Evolutionary conservation across 2,329 filamentous ascomycete genomes (phyloP).

Genomic region (Aspergillus carbonarius): DNA sequence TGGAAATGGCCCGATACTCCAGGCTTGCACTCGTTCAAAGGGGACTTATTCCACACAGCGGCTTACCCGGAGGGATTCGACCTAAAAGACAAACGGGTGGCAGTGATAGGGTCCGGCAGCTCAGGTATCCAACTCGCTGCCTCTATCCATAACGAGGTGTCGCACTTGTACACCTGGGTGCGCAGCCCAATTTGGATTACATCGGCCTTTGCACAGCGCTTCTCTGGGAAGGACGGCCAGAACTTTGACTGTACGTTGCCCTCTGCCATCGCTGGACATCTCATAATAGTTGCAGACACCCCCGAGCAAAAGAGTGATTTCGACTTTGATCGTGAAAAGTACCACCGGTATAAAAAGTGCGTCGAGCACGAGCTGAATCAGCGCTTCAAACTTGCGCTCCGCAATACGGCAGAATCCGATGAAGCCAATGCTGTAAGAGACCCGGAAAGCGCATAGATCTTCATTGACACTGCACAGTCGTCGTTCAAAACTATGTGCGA

Average conservation of each 20-base stretch:
- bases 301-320: constrained; percentile 8
- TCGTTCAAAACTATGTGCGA: constrained; percentile 4
- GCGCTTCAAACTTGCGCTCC: constrained; percentile 3
- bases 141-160: constrained; percentile 17
- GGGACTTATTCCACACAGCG: constrained; percentile 45
- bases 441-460: neutral
- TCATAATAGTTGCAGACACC: neutral
- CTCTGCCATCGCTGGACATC: neutral
- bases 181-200: constrained; percentile 7
- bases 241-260: constrained; percentile 5
- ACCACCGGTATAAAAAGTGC: constrained; percentile 11
- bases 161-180: constrained; percentile 34
- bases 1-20: constrained; percentile 48
- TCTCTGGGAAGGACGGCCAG: neutral
- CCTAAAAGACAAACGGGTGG: constrained; percentile 34
- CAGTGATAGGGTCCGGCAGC: constrained; percentile 37
- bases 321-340: constrained; percentile 1
- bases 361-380: constrained; percentile 9
- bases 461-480: neutral
- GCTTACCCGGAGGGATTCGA: constrained; percentile 39
- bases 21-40: constrained; percentile 48
- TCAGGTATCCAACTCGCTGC: constrained; percentile 43
- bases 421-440: constrained; percentile 8
- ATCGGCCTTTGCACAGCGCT: constrained; percentile 3
- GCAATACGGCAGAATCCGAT: constrained; percentile 10